These are phyloP conservation scores for Fraxinus sp. DNA, from an alignment of 305 asterid genomes.

Conservation along the genomic window DNA sequence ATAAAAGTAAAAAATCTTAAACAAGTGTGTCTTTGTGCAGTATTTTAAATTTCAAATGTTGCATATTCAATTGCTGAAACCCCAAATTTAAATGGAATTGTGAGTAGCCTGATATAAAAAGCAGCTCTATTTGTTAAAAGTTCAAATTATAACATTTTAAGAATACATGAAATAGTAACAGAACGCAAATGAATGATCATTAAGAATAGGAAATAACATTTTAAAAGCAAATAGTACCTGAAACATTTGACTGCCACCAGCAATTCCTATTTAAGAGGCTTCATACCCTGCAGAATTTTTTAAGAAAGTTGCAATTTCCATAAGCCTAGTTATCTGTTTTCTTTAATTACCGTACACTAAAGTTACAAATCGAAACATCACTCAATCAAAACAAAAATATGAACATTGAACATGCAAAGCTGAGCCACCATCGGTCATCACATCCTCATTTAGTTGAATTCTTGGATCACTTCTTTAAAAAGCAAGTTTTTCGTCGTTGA, in stretches of 20 bases:
- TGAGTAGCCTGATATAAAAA: background rate
- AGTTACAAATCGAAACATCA: background rate
- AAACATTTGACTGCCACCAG: conserved; percentile 19
- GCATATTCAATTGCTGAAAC: background rate
- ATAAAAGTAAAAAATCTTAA: background rate
- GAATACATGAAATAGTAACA: background rate
- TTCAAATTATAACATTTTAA: background rate
- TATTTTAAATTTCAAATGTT: too few species aligned
- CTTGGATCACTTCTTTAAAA: background rate
- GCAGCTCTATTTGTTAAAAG: background rate
- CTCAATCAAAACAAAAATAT: background rate
- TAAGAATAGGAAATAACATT: background rate
- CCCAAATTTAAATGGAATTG: background rate
- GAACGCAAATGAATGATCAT: background rate
- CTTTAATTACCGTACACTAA: background rate
- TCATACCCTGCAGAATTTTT: conserved; percentile 50
- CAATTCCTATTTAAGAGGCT: conserved; percentile 60
- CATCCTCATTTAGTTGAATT: conserved; percentile 7
- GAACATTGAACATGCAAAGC: conserved; percentile 4
- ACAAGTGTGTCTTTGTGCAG: too few species aligned
- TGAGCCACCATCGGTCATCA: background rate
- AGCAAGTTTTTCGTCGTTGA: background rate
- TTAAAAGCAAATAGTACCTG: conserved; percentile 33
- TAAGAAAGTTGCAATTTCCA: conserved; percentile 12
- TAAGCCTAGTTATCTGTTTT: conserved; percentile 1